Percentiles rank a stretch among this genome's conserved stretches.
phyloP scores from a whole-genome alignment of 805 yeast species.

The Lachancea quebecensis region DNA sequence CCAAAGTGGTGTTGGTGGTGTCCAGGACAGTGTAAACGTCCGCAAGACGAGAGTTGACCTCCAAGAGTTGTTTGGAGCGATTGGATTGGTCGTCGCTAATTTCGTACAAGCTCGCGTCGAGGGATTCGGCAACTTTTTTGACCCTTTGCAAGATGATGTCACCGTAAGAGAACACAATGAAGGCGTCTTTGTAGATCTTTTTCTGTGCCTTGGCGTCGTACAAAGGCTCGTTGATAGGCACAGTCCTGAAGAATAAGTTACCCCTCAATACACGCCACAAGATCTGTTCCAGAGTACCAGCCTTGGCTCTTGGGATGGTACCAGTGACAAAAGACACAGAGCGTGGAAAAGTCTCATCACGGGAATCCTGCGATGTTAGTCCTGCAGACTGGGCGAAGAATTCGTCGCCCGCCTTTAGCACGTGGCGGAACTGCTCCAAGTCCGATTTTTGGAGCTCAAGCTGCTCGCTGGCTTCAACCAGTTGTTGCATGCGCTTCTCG shows the following conservation, averaged over 20 bases:
- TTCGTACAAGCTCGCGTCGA: constrained; percentile 55
- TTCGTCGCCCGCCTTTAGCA: constrained; percentile 42
- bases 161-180: constrained; percentile 68
- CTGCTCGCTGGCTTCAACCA: constrained; percentile 61
- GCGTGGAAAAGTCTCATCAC: constrained; percentile 5
- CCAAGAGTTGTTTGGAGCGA: constrained; percentile 35
- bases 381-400: constrained; percentile 34
- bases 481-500: constrained; percentile 68
- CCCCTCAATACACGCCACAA: constrained; percentile 73
- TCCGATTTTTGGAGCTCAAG: constrained; percentile 50
- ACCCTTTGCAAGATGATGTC: constrained; percentile 51
- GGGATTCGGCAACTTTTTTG: constrained; percentile 59
- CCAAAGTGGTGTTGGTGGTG: constrained; percentile 46
- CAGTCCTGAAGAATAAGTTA: constrained; percentile 54
- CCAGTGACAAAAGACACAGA: constrained; percentile 43
- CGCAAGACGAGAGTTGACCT: constrained; percentile 36
- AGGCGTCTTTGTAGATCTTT: constrained; percentile 48
- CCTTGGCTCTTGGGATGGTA: constrained; percentile 55
- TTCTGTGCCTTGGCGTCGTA: constrained; percentile 49
- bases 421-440: constrained; percentile 55
- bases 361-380: constrained; percentile 2
- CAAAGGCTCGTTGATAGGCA: constrained; percentile 48
- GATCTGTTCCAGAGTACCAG: constrained; percentile 55
- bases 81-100: constrained; percentile 39
- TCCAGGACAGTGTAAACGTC: constrained; percentile 46